Conservation (phyloP, 352 stramenopile genomes). For the Pythium periplocum region DNA sequence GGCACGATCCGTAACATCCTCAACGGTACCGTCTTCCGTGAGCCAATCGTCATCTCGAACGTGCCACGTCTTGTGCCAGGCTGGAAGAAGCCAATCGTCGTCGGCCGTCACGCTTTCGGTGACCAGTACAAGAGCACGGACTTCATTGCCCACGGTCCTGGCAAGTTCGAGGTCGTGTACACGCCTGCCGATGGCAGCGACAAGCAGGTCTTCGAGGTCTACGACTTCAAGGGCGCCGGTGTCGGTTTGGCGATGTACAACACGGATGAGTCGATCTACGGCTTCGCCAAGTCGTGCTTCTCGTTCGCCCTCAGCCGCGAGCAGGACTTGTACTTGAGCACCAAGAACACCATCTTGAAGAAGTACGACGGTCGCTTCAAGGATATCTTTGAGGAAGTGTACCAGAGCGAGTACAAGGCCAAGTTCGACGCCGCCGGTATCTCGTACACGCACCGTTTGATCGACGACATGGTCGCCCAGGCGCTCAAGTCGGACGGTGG, state of each 20-base stretch:
- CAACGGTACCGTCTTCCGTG: constrained; percentile 76
- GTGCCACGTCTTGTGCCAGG: constrained; percentile 67
- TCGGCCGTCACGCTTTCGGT: constrained; percentile 72
- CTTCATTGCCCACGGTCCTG: constrained; percentile 56
- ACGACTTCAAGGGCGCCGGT: constrained; percentile 54
- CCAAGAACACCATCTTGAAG: constrained; percentile 86
- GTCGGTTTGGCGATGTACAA: constrained; percentile 83
- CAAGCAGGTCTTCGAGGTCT: constrained; percentile 51
- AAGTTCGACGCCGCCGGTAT: constrained; percentile 69
- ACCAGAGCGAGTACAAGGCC: constrained; percentile 71
- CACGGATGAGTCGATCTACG: constrained; percentile 73
- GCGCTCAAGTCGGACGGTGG: constrained; percentile 67
- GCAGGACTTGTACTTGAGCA: constrained; percentile 64
- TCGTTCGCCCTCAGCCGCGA: constrained; percentile 57
- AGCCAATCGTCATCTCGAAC: constrained; percentile 81
- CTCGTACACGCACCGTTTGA: constrained; percentile 73
- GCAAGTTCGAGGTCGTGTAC: constrained; percentile 73
- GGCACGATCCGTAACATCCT: constrained; percentile 82
- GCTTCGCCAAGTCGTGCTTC: constrained; percentile 71
- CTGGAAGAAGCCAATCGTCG: constrained; percentile 77
- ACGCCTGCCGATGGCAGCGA: constrained; percentile 45
- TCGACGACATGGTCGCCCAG: constrained; percentile 86
- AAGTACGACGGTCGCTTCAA: constrained; percentile 74
- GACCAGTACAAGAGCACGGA: constrained; percentile 81
- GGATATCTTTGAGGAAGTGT: constrained; percentile 82